Base-by-base conservation (phyloP, 2,329 filamentous ascomycete species). In the Periglandula ipomoeae region DNA sequence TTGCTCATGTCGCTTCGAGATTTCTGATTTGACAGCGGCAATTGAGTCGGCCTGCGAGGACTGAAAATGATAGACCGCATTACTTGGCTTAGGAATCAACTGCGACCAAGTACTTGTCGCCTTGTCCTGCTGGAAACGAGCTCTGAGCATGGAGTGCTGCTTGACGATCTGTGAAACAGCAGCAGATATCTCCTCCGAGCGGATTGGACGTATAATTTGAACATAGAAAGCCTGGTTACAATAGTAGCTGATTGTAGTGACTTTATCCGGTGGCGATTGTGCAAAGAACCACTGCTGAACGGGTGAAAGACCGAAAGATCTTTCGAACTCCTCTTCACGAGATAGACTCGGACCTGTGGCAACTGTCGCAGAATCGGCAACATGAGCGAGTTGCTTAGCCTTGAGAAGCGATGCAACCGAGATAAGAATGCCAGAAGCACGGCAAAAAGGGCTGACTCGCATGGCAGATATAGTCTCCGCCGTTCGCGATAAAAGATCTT, bases 401-500 rank as follows among this genome's bases (percentile, higher is more conserved):
- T 22, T 43, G n/a, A 48, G 39, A 19, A 48, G 22, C 5, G 46
- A 43, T 11, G 40, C 46, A 24, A 48, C 46, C 5, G 46, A 38
- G 13, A 48, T 20, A 8, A 37, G 15, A 44, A 44, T 20, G 15
- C 39, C 39, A 27, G 46, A 20, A 6, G 46, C 30, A 26, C 46
- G 46, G 22, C 46, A 48, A 23, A 43, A 43, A 9, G 46, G 46
- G 11, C 46, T 48, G 23, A 38, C 13, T 24, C 38, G 39, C 50
- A 52, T 52, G 11, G 50, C 50, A 17, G 50, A 52, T 17, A 52
- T 52, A 52, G 30, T 52, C 50, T 24, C 50, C 50, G 26, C 48
- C 44, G 30, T 50, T 50, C 3, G 50, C 48, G 35, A 52, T 52
- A 26, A 52, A 52, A 0, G 50, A 52, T 38, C 45, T 30, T 30